phyloP scores from a whole-genome alignment of 1,284 basidiomycete genomes.

The Dichomitus squalens region DNA sequence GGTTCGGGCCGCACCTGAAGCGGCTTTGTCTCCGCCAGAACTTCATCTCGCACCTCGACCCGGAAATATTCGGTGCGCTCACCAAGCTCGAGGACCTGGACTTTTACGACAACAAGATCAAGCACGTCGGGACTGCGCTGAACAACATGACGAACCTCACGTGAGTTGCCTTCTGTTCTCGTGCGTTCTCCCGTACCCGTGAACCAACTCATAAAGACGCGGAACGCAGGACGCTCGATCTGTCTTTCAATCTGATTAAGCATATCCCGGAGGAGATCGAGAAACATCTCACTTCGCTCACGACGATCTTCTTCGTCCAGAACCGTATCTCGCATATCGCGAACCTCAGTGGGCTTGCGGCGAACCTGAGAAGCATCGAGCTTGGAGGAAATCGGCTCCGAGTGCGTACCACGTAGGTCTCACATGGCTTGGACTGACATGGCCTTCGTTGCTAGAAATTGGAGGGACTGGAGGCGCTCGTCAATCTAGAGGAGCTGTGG shows the following conservation, averaged over 20 bases:
- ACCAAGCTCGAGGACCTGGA: constrained; percentile 86
- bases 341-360: constrained; percentile 60
- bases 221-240: constrained; percentile 74
- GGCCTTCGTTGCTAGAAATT: constrained; percentile 62
- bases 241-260: constrained; percentile 93
- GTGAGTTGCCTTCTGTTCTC: constrained; percentile 51
- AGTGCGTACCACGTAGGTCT: constrained; percentile 42
- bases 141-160: constrained; percentile 62
- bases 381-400: constrained; percentile 92
- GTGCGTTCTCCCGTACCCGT: neutral
- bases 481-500: constrained; percentile 92
- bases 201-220: neutral
- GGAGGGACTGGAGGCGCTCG: constrained; percentile 83
- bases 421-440: neutral
- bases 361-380: constrained; percentile 81
- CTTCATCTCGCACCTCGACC: constrained; percentile 72
- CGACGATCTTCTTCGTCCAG: constrained; percentile 93
- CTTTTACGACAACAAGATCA: constrained; percentile 94
- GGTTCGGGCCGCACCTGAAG: constrained; percentile 73
- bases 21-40: constrained; percentile 92
- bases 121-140: constrained; percentile 68
- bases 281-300: constrained; percentile 57
- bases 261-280: constrained; percentile 66
- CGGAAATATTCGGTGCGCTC: constrained; percentile 67
- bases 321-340: constrained; percentile 89